Evolutionary conservation across 2,329 filamentous ascomycete species (phyloP).

Genomic region (Ophiostoma tasmaniense): DNA sequence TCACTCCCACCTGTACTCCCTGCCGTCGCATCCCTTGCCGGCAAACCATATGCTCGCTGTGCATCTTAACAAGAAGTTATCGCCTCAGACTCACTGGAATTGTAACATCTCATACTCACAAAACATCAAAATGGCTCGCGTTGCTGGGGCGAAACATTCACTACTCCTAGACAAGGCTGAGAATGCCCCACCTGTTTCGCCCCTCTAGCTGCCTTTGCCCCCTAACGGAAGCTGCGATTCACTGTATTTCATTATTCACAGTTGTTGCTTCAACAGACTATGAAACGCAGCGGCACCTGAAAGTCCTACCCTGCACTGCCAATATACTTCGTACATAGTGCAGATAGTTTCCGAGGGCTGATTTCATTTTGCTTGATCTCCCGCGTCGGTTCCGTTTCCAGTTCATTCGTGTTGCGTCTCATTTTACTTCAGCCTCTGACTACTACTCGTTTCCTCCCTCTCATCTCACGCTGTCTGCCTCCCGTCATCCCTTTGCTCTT

Average conservation of each 20-base stretch:
- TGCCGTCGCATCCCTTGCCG: background rate
- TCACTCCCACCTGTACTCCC: background rate
- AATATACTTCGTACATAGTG: too few relatives aligned
- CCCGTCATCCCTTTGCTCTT: background rate
- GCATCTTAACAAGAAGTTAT: background rate
- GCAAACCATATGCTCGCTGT: background rate
- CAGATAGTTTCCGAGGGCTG: background rate
- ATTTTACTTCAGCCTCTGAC: background rate
- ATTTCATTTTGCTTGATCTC: background rate
- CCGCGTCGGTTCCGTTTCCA: background rate
- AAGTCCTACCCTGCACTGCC: background rate
- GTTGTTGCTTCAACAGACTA: background rate
- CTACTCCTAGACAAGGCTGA: constrained; percentile 14
- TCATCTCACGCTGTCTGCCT: background rate
- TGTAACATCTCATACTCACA: background rate
- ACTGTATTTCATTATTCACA: background rate
- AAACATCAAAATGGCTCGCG: background rate
- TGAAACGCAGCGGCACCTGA: background rate
- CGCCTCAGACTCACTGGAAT: background rate
- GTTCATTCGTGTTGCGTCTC: background rate
- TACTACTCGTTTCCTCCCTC: background rate
- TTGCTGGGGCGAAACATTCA: background rate
- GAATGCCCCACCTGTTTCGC: constrained; percentile 9
- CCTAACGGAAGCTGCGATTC: background rate
- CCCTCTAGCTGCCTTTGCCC: background rate